phyloP scores from a whole-genome alignment of 202 grass and related monocot species.

The Musa balbisiana region DNA sequence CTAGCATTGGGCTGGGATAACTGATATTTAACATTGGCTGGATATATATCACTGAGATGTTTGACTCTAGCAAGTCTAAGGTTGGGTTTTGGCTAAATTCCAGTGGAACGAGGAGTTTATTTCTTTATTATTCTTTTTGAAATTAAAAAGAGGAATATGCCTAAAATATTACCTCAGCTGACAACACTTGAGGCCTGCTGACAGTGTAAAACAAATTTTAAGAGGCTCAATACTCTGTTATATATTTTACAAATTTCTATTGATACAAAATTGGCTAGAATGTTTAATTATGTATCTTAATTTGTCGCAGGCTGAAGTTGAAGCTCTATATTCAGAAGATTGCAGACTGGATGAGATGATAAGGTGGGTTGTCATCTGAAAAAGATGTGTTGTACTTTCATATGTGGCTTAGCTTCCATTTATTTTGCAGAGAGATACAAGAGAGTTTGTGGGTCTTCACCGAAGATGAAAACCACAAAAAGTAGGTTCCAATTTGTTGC shows the following conservation, averaged over 20 bases:
- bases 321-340: slow-evolving; percentile 49
- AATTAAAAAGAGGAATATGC: no score
- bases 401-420: slow-evolving; percentile 11
- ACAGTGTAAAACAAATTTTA: background rate
- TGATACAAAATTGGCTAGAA: background rate
- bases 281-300: slow-evolving; percentile 11
- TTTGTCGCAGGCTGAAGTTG: slow-evolving; percentile 47
- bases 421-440: slow-evolving; percentile 50
- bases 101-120: no score
- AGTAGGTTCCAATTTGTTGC: slow-evolving; percentile 33
- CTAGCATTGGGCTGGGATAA: no score
- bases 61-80: no score
- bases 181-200: no score
- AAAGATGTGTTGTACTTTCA: slow-evolving; percentile 3
- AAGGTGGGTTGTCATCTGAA: slow-evolving; percentile 43
- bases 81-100: no score
- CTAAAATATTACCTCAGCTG: no score
- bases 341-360: slow-evolving; percentile 65
- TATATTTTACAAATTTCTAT: slow-evolving; percentile 23
- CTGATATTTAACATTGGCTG: no score
- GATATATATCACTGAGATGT: no score
- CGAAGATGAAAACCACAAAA: slow-evolving; percentile 49
- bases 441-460: slow-evolving; percentile 53
- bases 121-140: no score
- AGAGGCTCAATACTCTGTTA: slow-evolving; percentile 16